A percentile compares a stretch with the other conserved stretches of the same genome.
Conservation (phyloP, 2,329 filamentous ascomycete genomes). For the Penicillium sp. region DNA sequence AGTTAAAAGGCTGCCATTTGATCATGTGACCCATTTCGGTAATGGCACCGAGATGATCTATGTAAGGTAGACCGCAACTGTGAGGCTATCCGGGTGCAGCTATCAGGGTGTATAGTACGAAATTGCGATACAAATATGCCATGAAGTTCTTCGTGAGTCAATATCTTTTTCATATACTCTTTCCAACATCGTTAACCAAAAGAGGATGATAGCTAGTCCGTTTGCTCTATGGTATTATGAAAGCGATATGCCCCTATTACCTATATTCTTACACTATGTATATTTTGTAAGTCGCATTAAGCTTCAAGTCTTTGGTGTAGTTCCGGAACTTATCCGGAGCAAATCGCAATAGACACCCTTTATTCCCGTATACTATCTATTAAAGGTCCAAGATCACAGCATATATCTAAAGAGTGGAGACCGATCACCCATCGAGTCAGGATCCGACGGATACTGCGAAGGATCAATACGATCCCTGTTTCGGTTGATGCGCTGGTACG, state of each 20-base stretch:
- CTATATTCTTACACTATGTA: background rate
- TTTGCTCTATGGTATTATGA: background rate
- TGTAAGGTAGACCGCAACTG: too few relatives aligned
- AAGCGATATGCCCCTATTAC: background rate
- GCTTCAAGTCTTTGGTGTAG: background rate
- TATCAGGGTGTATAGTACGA: too few relatives aligned
- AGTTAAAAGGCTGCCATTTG: background rate
- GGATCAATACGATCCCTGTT: slow-evolving; percentile 49
- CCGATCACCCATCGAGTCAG: slow-evolving; percentile 58
- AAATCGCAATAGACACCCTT: background rate
- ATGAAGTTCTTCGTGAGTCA: too few relatives aligned
- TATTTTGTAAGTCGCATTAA: background rate
- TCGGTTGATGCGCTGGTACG: slow-evolving; percentile 57
- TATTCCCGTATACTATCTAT: background rate
- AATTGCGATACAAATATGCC: too few relatives aligned
- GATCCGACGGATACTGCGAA: slow-evolving; percentile 46
- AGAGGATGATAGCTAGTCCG: background rate
- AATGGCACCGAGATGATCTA: too few relatives aligned
- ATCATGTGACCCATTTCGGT: background rate
- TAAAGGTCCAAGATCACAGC: slow-evolving; percentile 29
- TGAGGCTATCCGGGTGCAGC: too few relatives aligned
- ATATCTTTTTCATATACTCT: too few relatives aligned
- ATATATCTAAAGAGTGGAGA: slow-evolving; percentile 62
- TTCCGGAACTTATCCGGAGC: background rate
- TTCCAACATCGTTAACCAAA: background rate